Base-by-base conservation (phyloP, 495 filamentous ascomycete species). In the Aspergillus ellipticus region DNA sequence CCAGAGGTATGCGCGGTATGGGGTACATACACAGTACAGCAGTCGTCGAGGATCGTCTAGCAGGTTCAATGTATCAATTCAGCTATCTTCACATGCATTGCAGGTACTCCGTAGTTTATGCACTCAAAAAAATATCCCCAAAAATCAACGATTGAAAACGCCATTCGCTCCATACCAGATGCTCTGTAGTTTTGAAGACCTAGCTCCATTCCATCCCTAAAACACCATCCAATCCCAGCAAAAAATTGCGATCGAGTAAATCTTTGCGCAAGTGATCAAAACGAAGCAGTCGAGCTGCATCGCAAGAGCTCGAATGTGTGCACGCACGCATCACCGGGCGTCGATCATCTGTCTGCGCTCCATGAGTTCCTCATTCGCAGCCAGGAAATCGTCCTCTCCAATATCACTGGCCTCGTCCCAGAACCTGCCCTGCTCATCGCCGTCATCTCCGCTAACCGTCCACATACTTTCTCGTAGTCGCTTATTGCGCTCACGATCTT, bases 401-500 rank as follows among this genome's bases (percentile, higher is more conserved):
- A 90, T 74, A 24, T 92, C 88, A 57, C 89, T 94, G 6, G 78
- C 82, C 66, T 94, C 89, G 26, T 92, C 88, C 82, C 85, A 90
- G 51, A 90, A 65, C 64, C 83, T 83, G 54, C 91, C 83, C 55
- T 86, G 85, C 5, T 83, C 79, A 26, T 87, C 83, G 2, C 67
- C 70, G 39, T 82, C 75, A 29, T 79, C 78, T 7, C 75, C 73
- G 46, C 78, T 81, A 3, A 96, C 83, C 2, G 89, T 87, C 94
- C 95, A 97, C 66, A 93, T 92, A 60, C 82, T 88, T 68, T 98
- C 94, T 15, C 94, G 70, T 56, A 89, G 74, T 35, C 94, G 75
- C 76, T 97, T 97, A 71, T 97, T 96, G 39, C 94, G 79, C 69
- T 98, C 95, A 7, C 94, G 79, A 71, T 98, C 94, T 66, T 98